Percentiles rank a stretch among this genome's conserved stretches.
Evolutionary conservation across 768 basidiomycete species (phyloP).

Genomic region (Hebeloma cylindrosporum): DNA sequence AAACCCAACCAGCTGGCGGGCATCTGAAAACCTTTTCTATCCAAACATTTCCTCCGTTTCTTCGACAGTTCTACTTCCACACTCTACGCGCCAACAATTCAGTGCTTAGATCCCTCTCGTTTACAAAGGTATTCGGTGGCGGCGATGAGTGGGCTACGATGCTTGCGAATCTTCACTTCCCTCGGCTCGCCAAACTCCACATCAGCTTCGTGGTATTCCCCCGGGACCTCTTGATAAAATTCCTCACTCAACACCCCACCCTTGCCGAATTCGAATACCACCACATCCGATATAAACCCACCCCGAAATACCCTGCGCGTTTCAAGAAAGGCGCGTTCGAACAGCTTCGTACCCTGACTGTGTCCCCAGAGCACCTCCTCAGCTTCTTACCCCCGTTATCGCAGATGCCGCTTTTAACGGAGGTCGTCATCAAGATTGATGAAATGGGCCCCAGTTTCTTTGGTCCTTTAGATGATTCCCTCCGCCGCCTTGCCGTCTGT

Average conservation of each 20-base stretch:
- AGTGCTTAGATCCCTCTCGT: constrained; percentile 11
- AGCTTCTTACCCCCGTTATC: constrained; percentile 17
- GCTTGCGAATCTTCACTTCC: constrained; percentile 14
- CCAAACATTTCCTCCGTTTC: constrained; percentile 19
- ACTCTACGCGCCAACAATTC: constrained; percentile 11
- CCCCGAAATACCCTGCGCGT: constrained; percentile 10
- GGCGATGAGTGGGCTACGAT: constrained; percentile 19
- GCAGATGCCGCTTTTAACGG: constrained; percentile 4
- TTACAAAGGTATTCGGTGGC: constrained; percentile 22
- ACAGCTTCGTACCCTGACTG: constrained; percentile 11
- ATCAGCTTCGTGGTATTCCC: constrained; percentile 17
- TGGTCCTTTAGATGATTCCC: constrained; percentile 14
- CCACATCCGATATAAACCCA: constrained; percentile 20
- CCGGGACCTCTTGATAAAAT: constrained; percentile 18
- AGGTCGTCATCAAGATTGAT: constrained; percentile 15
- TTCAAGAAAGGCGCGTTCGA: constrained; percentile 9
- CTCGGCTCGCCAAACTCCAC: constrained; percentile 12
- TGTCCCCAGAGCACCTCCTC: constrained; percentile 18
- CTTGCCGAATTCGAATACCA: constrained; percentile 18
- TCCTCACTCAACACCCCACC: constrained; percentile 16
- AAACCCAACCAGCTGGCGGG: neutral
- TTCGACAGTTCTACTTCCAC: constrained; percentile 21
- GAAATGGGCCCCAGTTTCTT: constrained; percentile 14
- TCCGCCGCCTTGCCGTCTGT: constrained; percentile 13
- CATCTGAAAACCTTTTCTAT: constrained; percentile 11